Evolutionary conservation across 1,139 yeast genomes (phyloP).

Genomic region (Arxiozyma bovina): DNA sequence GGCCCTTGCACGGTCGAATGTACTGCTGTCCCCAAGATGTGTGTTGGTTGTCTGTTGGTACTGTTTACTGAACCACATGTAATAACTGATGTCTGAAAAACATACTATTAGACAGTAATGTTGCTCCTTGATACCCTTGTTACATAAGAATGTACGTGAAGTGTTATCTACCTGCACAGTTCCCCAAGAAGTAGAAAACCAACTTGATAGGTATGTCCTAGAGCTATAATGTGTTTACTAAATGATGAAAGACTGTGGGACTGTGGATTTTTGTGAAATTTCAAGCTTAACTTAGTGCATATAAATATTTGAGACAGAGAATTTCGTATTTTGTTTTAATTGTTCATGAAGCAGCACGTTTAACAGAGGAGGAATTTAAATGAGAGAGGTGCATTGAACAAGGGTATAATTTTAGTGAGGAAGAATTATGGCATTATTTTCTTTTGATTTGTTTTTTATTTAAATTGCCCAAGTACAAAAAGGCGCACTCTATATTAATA

Average conservation of each 20-base stretch:
- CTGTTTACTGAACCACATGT: neutral
- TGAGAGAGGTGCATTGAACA: neutral
- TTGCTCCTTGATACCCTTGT: neutral
- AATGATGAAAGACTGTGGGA: neutral
- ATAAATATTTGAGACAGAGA: neutral
- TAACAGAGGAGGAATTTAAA: neutral
- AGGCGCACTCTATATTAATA: neutral
- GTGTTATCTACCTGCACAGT: neutral
- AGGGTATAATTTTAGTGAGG: neutral
- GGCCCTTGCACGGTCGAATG: neutral
- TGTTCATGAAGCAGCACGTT: neutral
- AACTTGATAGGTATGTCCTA: conserved; percentile 16
- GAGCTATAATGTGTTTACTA: neutral
- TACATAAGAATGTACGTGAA: neutral
- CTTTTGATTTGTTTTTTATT: neutral
- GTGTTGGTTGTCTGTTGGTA: neutral
- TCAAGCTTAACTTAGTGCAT: no score
- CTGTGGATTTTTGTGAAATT: neutral
- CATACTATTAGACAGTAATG: neutral
- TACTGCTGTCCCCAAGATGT: neutral
- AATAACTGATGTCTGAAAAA: neutral
- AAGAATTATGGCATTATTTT: neutral
- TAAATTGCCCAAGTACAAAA: no score
- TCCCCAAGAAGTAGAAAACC: conserved; percentile 5
- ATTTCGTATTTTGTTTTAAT: no score